These are phyloP conservation scores for Backusella parvicylindrica DNA, from an alignment of 192 early-diverging fungal species.

Conservation along the genomic window DNA sequence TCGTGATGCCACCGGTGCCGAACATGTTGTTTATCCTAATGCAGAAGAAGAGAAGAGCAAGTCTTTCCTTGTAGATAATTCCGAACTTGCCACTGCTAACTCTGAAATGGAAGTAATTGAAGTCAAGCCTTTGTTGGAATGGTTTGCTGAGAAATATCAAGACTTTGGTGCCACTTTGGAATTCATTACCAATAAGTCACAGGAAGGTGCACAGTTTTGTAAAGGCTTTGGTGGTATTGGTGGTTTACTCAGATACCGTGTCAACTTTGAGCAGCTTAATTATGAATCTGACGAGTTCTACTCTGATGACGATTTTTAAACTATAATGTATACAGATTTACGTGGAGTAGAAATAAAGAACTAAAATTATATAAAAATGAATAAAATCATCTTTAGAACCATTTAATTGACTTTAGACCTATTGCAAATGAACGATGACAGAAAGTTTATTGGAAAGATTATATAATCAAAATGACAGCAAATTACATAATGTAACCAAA, in stretches of 20 bases:
- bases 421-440: too few species aligned
- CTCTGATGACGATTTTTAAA: conserved; percentile 36
- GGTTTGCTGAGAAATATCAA: conserved; percentile 98
- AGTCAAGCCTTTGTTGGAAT: conserved; percentile 86
- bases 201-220: conserved; percentile 97
- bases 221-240: conserved; percentile 98
- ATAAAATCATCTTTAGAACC: neutral
- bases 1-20: conserved; percentile 66
- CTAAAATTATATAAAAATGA: neutral
- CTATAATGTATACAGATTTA: conserved; percentile 7
- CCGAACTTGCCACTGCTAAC: conserved; percentile 24
- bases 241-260: conserved; percentile 78
- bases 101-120: conserved; percentile 82
- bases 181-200: conserved; percentile 94
- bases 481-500: neutral
- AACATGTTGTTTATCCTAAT: conserved; percentile 69
- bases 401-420: neutral
- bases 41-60: conserved; percentile 84
- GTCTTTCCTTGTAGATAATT: conserved; percentile 58
- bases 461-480: neutral
- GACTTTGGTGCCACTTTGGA: conserved; percentile 92
- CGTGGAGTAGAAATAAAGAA: neutral
- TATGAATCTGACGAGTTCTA: conserved; percentile 65
- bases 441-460: neutral
- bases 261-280: conserved; percentile 68